Evolutionary conservation across 805 yeast genomes (phyloP).

Genomic region (Metschnikowia rubicola): DNA sequence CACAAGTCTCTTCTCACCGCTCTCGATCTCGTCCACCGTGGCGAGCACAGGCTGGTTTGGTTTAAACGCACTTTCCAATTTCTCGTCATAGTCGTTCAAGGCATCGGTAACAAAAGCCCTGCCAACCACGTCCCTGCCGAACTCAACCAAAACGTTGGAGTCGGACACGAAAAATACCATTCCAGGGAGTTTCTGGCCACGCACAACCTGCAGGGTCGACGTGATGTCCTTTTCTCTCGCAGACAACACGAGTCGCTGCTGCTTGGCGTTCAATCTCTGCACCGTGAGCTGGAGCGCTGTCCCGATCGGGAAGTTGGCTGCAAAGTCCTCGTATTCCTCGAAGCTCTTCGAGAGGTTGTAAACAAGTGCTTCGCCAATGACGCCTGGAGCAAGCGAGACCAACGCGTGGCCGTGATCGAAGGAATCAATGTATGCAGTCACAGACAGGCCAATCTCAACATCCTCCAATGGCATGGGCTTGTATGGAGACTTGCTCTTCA

Average conservation of each 20-base stretch:
- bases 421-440: constrained; percentile 64
- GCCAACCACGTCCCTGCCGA: constrained; percentile 62
- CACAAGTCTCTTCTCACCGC: constrained; percentile 48
- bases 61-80: constrained; percentile 47
- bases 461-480: constrained; percentile 16
- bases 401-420: constrained; percentile 57
- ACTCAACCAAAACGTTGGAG: constrained; percentile 60
- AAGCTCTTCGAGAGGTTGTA: constrained; percentile 60
- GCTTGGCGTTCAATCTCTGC: constrained; percentile 49
- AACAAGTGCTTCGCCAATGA: constrained; percentile 63
- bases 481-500: constrained; percentile 20
- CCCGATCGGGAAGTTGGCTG: constrained; percentile 66
- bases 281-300: constrained; percentile 61
- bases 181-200: constrained; percentile 57
- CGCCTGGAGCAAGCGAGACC: constrained; percentile 65
- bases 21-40: constrained; percentile 48
- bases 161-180: constrained; percentile 57
- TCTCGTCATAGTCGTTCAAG: constrained; percentile 58
- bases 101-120: constrained; percentile 76
- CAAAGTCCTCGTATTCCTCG: constrained; percentile 46
- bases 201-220: constrained; percentile 37
- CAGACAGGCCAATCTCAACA: constrained; percentile 47
- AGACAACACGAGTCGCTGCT: constrained; percentile 46
- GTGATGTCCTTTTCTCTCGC: constrained; percentile 45
- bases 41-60: constrained; percentile 57